Evolutionary conservation across 1,139 yeast species (phyloP), one percentile per base, ranked within the genome.

Genomic region (Hansenula anomala): DNA sequence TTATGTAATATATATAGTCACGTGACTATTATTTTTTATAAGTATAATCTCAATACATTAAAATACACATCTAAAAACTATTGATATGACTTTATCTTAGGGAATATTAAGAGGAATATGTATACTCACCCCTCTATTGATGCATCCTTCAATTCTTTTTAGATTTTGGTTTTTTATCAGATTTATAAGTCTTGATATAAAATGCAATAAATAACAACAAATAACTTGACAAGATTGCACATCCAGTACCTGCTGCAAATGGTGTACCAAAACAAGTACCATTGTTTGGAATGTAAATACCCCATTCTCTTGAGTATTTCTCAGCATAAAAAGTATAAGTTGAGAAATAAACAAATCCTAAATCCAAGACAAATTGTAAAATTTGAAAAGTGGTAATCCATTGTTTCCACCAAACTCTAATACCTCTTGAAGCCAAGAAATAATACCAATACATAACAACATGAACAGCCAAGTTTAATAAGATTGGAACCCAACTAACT

Each of bases 381-480:
- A 92, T 92, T 71, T 92, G 98, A 75, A 87, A 81, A 52, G 96
- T 78, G 38, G 98, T 92, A 54, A 92, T 97, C 97, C 97, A 92
- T 69, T 90, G 96, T 69, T 92, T 92, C 98, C 98, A 92, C 97
- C 97, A 90, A 43, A 92, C 97, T 55, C 92, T 81, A 60, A 90
- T 86, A 45, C 96, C 96, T 63, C 96, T 78, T 15, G 97, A 88
- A 51, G 92, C 76, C 57, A 92, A 73, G 76, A 89, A 90, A 73
- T 92, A 92, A 76, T 92, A 92, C 86, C 90, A 92, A 78, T 92
- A 92, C 98, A 92, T 92, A 52, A 92, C 82, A 37, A 92, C 96
- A 60, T 92, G 98, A 36, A 92, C 98, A 43, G 80, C 86, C 66
- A 92, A 73, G 72, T 92, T 92, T 59, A 92, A 73, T 27, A 81